Conservation (phyloP, 2,329 filamentous ascomycete genomes). For the Sporothrix inflata region DNA sequence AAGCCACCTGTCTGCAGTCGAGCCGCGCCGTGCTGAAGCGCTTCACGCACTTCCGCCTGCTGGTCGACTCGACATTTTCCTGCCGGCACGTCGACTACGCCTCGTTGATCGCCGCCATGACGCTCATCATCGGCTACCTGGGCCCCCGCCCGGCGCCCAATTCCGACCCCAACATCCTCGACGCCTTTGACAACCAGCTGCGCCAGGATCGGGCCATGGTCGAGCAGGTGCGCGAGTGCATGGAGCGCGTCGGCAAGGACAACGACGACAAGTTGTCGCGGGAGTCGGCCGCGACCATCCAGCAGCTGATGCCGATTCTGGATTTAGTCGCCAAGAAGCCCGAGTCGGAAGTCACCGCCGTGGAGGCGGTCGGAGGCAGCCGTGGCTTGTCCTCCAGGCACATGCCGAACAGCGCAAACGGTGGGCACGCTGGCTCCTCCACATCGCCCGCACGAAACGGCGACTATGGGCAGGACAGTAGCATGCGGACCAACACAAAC, state of each 20-base stretch:
- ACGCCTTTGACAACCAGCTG: conserved; percentile 36
- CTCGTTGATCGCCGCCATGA: conserved; percentile 55
- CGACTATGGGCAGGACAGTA: background rate
- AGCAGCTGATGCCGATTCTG: conserved; percentile 49
- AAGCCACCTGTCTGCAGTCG: conserved; percentile 52
- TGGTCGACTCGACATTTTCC: conserved; percentile 44
- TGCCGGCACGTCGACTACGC: conserved; percentile 58
- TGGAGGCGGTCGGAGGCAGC: background rate
- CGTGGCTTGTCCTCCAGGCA: background rate
- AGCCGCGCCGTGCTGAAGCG: conserved; percentile 55
- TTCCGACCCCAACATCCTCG: conserved; percentile 19
- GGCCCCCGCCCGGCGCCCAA: conserved; percentile 37
- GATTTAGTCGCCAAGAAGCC: conserved; percentile 36
- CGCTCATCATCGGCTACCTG: conserved; percentile 55
- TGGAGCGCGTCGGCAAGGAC: conserved; percentile 45
- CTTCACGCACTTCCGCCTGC: conserved; percentile 52
- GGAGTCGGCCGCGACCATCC: conserved; percentile 50
- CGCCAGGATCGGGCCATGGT: conserved; percentile 46
- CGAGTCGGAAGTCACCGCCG: conserved; percentile 23
- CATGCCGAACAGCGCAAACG: background rate
- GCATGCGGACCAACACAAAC: background rate
- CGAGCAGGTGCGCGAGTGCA: conserved; percentile 43
- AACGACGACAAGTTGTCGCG: conserved; percentile 48
- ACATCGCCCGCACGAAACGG: background rate
- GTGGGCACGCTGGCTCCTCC: background rate